Percentiles rank a stretch among this genome's conserved stretches.
Evolutionary conservation across 1,284 basidiomycete genomes (phyloP).

Genomic region (Cerioporus squamosus): DNA sequence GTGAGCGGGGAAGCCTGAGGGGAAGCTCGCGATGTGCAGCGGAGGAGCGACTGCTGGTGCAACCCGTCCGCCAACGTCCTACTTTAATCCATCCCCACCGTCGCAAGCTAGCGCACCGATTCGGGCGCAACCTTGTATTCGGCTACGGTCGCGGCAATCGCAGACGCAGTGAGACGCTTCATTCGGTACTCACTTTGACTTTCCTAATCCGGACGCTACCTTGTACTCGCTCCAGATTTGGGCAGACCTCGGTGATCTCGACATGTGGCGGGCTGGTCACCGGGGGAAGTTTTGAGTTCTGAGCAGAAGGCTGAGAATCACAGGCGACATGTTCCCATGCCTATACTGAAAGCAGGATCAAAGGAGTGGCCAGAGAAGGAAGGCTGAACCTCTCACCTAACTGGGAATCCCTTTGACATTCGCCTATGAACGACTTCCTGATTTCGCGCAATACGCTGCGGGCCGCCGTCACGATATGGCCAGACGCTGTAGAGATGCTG

Average conservation of each 20-base stretch:
- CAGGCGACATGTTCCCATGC: constrained; percentile 6
- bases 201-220: constrained; percentile 26
- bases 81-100: constrained; percentile 22
- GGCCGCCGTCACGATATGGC: constrained; percentile 11
- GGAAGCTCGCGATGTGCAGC: constrained; percentile 20
- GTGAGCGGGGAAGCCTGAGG: constrained; percentile 9
- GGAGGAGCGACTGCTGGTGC: constrained; percentile 25
- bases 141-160: constrained; percentile 17
- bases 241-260: constrained; percentile 12
- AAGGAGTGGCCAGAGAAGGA: constrained; percentile 20
- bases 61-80: constrained; percentile 4
- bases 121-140: constrained; percentile 41
- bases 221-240: constrained; percentile 22
- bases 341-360: constrained; percentile 16
- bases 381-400: constrained; percentile 3
- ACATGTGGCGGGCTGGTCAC: constrained; percentile 11
- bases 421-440: background rate
- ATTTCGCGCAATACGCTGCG: constrained; percentile 1
- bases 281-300: constrained; percentile 15
- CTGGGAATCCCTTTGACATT: constrained; percentile 11
- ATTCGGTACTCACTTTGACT: constrained; percentile 17
- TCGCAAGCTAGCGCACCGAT: constrained; percentile 33
- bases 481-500: background rate
- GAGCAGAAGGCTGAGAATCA: constrained; percentile 12
- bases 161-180: constrained; percentile 13